Conservation (phyloP, 257 asterid species). For the Craterostigma plantagineum region DNA sequence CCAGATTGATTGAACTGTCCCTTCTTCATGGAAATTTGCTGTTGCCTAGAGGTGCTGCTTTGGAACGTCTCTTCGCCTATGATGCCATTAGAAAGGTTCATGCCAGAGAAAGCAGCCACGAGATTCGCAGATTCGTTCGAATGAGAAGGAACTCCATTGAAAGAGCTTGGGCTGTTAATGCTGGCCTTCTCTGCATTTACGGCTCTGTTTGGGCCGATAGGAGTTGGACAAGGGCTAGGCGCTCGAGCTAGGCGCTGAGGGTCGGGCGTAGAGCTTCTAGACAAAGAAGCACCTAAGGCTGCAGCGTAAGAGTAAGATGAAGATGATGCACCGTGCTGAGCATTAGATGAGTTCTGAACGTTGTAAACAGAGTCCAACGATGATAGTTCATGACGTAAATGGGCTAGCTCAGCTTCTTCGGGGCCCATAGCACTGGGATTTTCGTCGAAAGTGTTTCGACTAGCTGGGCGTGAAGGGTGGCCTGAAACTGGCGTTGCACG, state of each 20-base stretch:
- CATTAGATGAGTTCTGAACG: conserved; percentile 20
- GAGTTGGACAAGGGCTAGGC: conserved; percentile 58
- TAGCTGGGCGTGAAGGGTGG: conserved; percentile 26
- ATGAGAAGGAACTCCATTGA: conserved; percentile 33
- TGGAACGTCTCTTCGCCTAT: no score
- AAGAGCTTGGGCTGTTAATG: conserved; percentile 30
- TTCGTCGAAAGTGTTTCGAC: conserved; percentile 37
- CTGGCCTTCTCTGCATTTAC: conserved; percentile 46
- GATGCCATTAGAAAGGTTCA: no score
- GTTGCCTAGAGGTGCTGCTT: no score
- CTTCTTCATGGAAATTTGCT: no score
- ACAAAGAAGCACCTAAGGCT: conserved; percentile 34
- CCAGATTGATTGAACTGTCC: no score
- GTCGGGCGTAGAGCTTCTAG: conserved; percentile 44
- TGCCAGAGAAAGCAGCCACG: conserved; percentile 31
- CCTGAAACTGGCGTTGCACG: conserved; percentile 21
- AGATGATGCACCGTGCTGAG: conserved; percentile 34
- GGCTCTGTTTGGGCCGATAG: conserved; percentile 70
- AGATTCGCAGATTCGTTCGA: conserved; percentile 32
- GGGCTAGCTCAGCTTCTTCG: conserved; percentile 52
- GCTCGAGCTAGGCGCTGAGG: conserved; percentile 33
- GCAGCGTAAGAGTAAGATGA: conserved; percentile 52
- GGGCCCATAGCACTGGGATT: conserved; percentile 19
- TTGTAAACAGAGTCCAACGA: conserved; percentile 19
- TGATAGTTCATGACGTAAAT: conserved; percentile 25